Percentiles rank a stretch among this genome's conserved stretches.
These are phyloP conservation scores for Colletotrichum godetiae DNA, from an alignment of 2,329 filamentous ascomycete genomes.

Conservation along the genomic window DNA sequence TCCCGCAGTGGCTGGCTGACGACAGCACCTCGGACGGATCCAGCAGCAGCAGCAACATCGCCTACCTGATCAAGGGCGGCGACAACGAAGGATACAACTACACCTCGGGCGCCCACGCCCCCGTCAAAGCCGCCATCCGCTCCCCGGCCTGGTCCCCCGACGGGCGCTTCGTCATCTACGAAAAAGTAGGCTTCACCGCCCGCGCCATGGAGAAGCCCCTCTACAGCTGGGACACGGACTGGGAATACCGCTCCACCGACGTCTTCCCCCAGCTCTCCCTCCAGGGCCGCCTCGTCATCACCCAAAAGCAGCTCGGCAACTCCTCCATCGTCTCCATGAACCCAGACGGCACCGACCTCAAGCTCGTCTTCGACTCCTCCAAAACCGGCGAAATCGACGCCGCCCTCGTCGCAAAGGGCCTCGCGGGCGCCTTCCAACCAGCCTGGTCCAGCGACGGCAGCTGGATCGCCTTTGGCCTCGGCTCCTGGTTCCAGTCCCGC, in stretches of 20 bases:
- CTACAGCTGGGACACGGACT: slow-evolving; percentile 27
- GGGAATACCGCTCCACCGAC: slow-evolving; percentile 28
- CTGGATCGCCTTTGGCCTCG: slow-evolving; percentile 12
- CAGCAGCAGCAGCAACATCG: slow-evolving; percentile 7
- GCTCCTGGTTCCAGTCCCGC: slow-evolving; percentile 21
- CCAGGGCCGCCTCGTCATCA: slow-evolving; percentile 22
- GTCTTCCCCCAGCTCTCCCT: slow-evolving; percentile 26
- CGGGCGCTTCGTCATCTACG: slow-evolving; percentile 23
- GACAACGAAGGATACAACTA: slow-evolving; percentile 26
- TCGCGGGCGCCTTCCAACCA: slow-evolving; percentile 18
- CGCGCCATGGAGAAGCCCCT: slow-evolving; percentile 25
- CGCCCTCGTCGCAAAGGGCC: slow-evolving; percentile 15
- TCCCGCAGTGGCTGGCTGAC: slow-evolving; percentile 10
- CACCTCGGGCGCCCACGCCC: slow-evolving; percentile 1
- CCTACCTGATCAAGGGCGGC: slow-evolving; percentile 20
- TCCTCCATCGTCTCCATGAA: slow-evolving; percentile 29
- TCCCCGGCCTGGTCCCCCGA: slow-evolving; percentile 27
- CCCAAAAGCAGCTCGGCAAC: slow-evolving; percentile 28
- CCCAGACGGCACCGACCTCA: slow-evolving; percentile 23
- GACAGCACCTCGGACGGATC: not conserved
- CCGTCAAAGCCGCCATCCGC: slow-evolving; percentile 18
- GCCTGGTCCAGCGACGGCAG: slow-evolving; percentile 17
- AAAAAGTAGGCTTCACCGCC: slow-evolving; percentile 25
- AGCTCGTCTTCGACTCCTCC: slow-evolving; percentile 27
- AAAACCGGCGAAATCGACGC: slow-evolving; percentile 16